Evolutionary conservation across 768 basidiomycete genomes (phyloP), one percentile per base, ranked within the genome.

Genomic region (Trametes cingulata): DNA sequence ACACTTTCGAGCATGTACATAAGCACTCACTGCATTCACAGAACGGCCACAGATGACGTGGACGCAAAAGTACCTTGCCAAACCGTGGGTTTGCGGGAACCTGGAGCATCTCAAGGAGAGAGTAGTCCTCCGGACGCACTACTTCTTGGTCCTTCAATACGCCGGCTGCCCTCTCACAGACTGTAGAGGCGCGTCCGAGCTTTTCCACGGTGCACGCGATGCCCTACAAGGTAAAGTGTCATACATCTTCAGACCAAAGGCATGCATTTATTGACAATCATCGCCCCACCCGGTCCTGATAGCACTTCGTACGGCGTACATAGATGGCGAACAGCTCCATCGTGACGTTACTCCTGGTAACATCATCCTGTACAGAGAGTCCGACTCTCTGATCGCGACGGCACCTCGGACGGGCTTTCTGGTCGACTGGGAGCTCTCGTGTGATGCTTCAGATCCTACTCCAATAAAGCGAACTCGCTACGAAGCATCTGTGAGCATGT

Each of bases 381-480:
- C n/a, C 19, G 17, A 20, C 24, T 9, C 3, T 13, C 8, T 6
- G 7, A 14, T 13, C 6, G 12, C 22, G 20, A 14, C 17, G 6
- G 47, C 22, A 9, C 9, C 14, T 3, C 33, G 35, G 22, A 19
- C 20, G 7, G 59, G 52, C 13, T 60, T 36, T 25, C 56, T 62
- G 3, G 29, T 62, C 2, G 56, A 62, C 37, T 62, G 61, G 61
- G 61, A 62, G 15, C 15, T 47, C 0, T 56, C 61, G 0, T 36
- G 37, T 14, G 13, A 19, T 3, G 20, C 3, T 13, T 15, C 13
- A 8, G 19, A 6, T 12, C 7, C 19, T 19, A 19, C n/a, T 12
- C 8, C 9, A 4, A 27, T 10, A 8, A 40, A 15, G 15, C 35
- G 17, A 9, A 25, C 29, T 9, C 20, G 22, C 35, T 9, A 22